Evolutionary conservation across 306 rosid species (phyloP), one percentile per base, ranked within the genome.

Genomic region (barrel medic (Medicago truncatula)): DNA sequence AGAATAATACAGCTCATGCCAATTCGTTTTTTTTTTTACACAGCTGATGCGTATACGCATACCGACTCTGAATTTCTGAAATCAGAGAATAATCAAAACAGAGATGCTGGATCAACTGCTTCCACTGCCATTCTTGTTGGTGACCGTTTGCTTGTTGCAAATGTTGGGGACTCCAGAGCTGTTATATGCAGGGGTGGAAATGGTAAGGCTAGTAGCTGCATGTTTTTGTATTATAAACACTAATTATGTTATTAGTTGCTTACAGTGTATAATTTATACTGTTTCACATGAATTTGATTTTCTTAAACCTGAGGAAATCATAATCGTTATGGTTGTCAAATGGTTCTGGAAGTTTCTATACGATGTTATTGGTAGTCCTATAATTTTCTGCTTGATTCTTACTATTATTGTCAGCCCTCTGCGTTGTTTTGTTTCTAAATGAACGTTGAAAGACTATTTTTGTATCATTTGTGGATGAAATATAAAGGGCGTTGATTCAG

Each of bases 81-180:
- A 84, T 90, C 96, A 12, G 97, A 95, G 85, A 90, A 95, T 83
- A 89, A 63, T 71, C 98, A 95, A 85, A 89, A 92, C 84, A 78
- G 96, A 76, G 98, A 95, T 82, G 98, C 97, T 79, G 98, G 98
- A 68, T 95, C 98, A 65, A 95, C 98, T 81, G 98, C 97, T 84
- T 95, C 98, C 73, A 95, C 96, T 72, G 98, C 98, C 41, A 95
- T 95, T 75, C 88, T 95, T 49, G 98, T 92, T 71, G 97, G 97
- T 47, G 93, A 95, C 21, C 98, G 97, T 46, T 86, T 95, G 83
- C 96, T 95, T 63, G 98, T 95, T 61, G 98, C 98, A 75, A 95
- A 95, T 76, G 98, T 95, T 67, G 97, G 98, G 28, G 98, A 95
- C 80, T 95, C 97, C 39, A 83, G 97, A 77, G 98, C 95, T 57